Evolutionary conservation across 306 rosid species (phyloP).

Genomic region (Dryas drummondii): DNA sequence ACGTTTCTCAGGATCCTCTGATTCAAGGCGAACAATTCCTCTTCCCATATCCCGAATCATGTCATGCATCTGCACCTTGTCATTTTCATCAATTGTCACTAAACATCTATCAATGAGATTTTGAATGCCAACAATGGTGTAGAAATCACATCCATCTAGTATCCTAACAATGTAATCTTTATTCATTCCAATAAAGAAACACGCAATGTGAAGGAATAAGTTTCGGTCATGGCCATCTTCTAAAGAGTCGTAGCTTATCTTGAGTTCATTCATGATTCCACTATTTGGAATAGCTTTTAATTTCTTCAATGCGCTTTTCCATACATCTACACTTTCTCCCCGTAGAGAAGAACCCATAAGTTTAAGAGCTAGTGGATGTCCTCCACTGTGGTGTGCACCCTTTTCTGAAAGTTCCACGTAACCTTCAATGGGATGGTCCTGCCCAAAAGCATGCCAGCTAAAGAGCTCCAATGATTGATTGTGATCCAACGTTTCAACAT

Average conservation of each 20-base stretch:
- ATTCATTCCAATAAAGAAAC: neutral
- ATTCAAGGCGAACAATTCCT: neutral
- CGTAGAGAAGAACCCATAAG: neutral
- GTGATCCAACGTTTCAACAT: neutral
- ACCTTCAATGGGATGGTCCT: neutral
- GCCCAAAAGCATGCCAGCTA: neutral
- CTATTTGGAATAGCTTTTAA: neutral
- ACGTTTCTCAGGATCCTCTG: neutral
- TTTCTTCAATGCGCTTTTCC: neutral
- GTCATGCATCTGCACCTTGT: neutral
- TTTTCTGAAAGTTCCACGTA: neutral
- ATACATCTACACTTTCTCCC: neutral
- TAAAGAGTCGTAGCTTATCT: neutral
- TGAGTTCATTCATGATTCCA: neutral
- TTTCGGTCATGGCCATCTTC: neutral
- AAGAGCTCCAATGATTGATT: neutral
- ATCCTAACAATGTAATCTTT: neutral
- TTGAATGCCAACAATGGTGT: neutral
- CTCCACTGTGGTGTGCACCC: no score
- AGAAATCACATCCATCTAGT: neutral
- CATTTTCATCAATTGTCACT: neutral
- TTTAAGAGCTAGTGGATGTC: slow-evolving; percentile 8
- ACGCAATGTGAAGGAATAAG: slow-evolving; percentile 3
- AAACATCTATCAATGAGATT: neutral
- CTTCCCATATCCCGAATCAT: neutral